These are phyloP conservation scores for Penicillium sp. DNA, from an alignment of 2,329 filamentous ascomycete species.

Conservation along the genomic window DNA sequence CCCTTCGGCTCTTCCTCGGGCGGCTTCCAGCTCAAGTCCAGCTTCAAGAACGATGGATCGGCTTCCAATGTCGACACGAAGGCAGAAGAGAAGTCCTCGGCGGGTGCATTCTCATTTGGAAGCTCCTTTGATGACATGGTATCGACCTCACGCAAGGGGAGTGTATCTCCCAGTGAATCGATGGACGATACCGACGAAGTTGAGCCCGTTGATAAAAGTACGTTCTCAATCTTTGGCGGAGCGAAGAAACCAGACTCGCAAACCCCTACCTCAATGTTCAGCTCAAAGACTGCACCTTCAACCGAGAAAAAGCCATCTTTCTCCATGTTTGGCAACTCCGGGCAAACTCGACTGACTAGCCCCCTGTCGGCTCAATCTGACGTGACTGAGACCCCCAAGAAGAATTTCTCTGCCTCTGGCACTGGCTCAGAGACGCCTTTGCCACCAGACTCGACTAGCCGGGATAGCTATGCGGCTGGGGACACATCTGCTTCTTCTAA, in stretches of 20 bases:
- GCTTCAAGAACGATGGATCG: slow-evolving; percentile 47
- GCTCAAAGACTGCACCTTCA: slow-evolving; percentile 28
- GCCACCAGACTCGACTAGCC: slow-evolving; percentile 52
- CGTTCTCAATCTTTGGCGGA: slow-evolving; percentile 32
- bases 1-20: slow-evolving; percentile 31
- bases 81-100: slow-evolving; percentile 37
- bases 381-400: slow-evolving; percentile 38
- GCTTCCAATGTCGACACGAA: slow-evolving; percentile 44
- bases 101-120: slow-evolving; percentile 41
- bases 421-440: slow-evolving; percentile 41
- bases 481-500: slow-evolving; percentile 52
- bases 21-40: slow-evolving; percentile 47
- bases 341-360: slow-evolving; percentile 27
- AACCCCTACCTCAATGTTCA: slow-evolving; percentile 31
- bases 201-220: slow-evolving; percentile 25
- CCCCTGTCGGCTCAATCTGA: slow-evolving; percentile 36
- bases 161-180: slow-evolving; percentile 32
- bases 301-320: slow-evolving; percentile 35
- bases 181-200: slow-evolving; percentile 42
- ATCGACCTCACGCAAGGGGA: slow-evolving; percentile 33
- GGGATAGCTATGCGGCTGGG: slow-evolving; percentile 47
- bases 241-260: slow-evolving; percentile 20
- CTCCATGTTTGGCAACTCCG: slow-evolving; percentile 30
- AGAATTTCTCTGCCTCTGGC: slow-evolving; percentile 33
- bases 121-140: slow-evolving; percentile 45